Evolutionary conservation across 1,284 basidiomycete genomes (phyloP).

Genomic region (Ceratobasidium sp.): DNA sequence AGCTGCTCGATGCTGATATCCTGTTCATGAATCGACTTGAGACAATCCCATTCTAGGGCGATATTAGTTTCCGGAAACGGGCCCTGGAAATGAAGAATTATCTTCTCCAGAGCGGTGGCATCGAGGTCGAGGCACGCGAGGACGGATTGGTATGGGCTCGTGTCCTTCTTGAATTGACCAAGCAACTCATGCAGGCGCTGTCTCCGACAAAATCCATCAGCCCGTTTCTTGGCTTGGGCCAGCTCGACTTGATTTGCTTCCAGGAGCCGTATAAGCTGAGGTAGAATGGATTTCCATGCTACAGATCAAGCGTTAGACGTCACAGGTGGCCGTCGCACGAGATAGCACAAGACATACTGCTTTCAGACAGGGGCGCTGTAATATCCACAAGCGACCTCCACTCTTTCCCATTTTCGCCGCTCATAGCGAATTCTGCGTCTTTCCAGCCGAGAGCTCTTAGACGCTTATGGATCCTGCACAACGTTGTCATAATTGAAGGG

Average conservation of each 20-base stretch:
- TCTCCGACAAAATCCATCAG: neutral
- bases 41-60: neutral
- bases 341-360: neutral
- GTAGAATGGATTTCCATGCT: neutral
- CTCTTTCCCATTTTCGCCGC: too few species aligned
- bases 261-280: slow-evolving; percentile 1
- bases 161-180: too few species aligned
- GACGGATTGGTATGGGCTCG: too few species aligned
- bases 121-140: too few species aligned
- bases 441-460: neutral
- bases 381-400: neutral
- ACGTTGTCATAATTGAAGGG: too few species aligned
- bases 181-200: neutral
- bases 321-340: neutral
- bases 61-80: neutral
- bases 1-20: neutral
- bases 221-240: neutral
- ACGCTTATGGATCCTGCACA: neutral
- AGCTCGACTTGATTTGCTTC: neutral
- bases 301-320: neutral
- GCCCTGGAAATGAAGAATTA: too few species aligned
- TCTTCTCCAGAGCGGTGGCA: too few species aligned
- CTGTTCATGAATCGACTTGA: neutral
- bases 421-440: too few species aligned
- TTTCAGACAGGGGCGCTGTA: neutral